Base-by-base conservation (phyloP, 1,284 basidiomycete species). In the Meripilus lineatus region DNA sequence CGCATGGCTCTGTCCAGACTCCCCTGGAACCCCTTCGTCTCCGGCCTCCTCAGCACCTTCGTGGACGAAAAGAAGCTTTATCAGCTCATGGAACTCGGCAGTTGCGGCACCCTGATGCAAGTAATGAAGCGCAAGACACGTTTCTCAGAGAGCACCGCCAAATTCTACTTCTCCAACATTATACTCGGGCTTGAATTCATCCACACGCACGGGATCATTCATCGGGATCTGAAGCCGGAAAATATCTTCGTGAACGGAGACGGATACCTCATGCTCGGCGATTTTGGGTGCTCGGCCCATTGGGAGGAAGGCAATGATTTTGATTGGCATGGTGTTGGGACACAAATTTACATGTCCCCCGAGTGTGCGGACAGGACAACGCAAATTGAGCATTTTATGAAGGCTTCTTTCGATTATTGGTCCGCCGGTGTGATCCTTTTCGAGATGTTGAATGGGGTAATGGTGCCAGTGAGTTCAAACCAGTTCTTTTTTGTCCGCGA, bases 181-280 rank as follows among this genome's bases (percentile, higher is more conserved):
- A 79, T 81, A 34, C 77, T 76, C 37, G 88, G 77, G 0, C 68
- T 92, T 44, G 77, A 81, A 42, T 88, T 87, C 61, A 65, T 94
- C 2, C 86, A 88, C 55, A 68, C 63, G 26, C 74, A 84, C 50
- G 81, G 80, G 46, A 78, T 92, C 51, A 78, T 87, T 4, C 91
- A 93, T 61, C 75, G 87, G n/a, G 88, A 93, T 59, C 72, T 93
- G 54, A 92, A 93, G 61, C 87, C 88, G 7, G 84, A 83, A 54
- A 93, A 93, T 54, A 82, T 93, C 45, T 71, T 93, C 25, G 68
- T 93, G 41, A 74, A 72, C 38, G 56, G 62, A 2, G 72, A 79
- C 48, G 77, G 79, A 15, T 81, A 81, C 55, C 61, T 89, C 55
- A 77, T 79, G 61, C 70, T 91, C 20, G 79, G 77, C 7, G 88